A percentile compares a stretch with the other conserved stretches of the same genome.
Conservation (phyloP, 176 grass and related monocot species). For the Oryza brachyantha region DNA sequence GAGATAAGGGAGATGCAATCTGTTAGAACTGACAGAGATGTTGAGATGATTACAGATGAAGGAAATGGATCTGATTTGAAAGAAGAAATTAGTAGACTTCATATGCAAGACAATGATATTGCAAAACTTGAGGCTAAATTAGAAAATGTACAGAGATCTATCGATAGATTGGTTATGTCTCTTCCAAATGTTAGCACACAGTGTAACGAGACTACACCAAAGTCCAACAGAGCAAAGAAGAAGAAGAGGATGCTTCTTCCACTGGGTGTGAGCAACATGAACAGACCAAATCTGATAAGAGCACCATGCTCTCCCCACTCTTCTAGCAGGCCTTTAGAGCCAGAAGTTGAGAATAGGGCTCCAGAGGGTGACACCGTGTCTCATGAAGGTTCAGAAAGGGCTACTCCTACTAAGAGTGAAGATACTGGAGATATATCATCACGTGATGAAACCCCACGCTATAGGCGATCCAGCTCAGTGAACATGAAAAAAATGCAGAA, state of each 20-base stretch:
- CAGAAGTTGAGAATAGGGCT: conserved; percentile 79
- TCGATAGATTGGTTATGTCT: conserved; percentile 92
- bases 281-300: conserved; percentile 61
- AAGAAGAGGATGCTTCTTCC: conserved; percentile 80
- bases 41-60: conserved; percentile 50
- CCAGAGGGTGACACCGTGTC: conserved; percentile 47
- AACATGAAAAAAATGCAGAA: conserved; percentile 99
- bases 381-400: conserved; percentile 51
- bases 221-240: conserved; percentile 63
- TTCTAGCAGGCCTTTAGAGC: conserved; percentile 48
- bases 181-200: conserved; percentile 61
- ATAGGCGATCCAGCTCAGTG: conserved; percentile 79
- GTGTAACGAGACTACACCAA: conserved; percentile 43
- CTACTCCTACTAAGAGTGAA: conserved; percentile 79
- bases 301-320: conserved; percentile 73
- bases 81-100: conserved; percentile 84
- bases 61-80: conserved; percentile 59
- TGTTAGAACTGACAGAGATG: conserved; percentile 55
- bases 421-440: conserved; percentile 63
- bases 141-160: conserved; percentile 88
- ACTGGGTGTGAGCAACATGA: conserved; percentile 57
- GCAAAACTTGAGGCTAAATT: conserved; percentile 84
- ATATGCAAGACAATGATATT: conserved; percentile 86
- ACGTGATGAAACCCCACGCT: conserved; percentile 72
- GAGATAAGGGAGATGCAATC: conserved; percentile 84